Conservation (phyloP, 495 filamentous ascomycete genomes). For the Articulospora tetracladia region DNA sequence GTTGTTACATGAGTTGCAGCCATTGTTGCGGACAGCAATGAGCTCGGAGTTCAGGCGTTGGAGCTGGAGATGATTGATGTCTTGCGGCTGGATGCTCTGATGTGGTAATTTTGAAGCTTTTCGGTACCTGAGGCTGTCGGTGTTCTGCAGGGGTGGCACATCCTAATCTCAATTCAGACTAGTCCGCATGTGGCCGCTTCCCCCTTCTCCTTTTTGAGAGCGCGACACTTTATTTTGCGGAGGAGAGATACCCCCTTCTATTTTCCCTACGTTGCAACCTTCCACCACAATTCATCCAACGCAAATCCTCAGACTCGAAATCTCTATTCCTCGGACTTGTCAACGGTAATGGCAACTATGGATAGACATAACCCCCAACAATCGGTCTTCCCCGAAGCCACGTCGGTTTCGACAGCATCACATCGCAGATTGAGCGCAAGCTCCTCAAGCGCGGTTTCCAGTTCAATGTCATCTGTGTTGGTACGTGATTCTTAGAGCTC, state of each 20-base stretch:
- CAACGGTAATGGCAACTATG: constrained; percentile 22
- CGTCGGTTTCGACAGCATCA: constrained; percentile 99
- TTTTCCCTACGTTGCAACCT: constrained; percentile 11
- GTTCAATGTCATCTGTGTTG: constrained; percentile 99
- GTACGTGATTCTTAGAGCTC: constrained; percentile 51
- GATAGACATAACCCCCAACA: constrained; percentile 27
- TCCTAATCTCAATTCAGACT: constrained; percentile 12
- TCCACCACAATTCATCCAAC: background rate
- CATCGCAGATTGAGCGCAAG: constrained; percentile 97
- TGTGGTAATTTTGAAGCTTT: constrained; percentile 19
- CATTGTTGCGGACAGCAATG: constrained; percentile 29
- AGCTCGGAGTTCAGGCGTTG: background rate
- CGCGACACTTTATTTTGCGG: constrained; percentile 27
- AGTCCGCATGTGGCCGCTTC: constrained; percentile 3
- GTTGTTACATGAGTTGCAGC: constrained; percentile 36
- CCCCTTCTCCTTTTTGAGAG: constrained; percentile 21
- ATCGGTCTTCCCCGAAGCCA: constrained; percentile 90
- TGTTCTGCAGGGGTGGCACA: background rate
- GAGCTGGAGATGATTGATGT: background rate
- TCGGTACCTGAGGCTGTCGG: constrained; percentile 5
- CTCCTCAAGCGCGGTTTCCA: constrained; percentile 99
- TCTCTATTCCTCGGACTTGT: constrained; percentile 6
- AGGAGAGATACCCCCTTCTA: constrained; percentile 21
- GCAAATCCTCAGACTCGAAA: background rate
- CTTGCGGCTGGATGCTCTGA: background rate